Percentiles rank a stretch among this genome's conserved stretches.
phyloP scores from a whole-genome alignment of 306 rosid genomes.

The Gleditsia sinensis region DNA sequence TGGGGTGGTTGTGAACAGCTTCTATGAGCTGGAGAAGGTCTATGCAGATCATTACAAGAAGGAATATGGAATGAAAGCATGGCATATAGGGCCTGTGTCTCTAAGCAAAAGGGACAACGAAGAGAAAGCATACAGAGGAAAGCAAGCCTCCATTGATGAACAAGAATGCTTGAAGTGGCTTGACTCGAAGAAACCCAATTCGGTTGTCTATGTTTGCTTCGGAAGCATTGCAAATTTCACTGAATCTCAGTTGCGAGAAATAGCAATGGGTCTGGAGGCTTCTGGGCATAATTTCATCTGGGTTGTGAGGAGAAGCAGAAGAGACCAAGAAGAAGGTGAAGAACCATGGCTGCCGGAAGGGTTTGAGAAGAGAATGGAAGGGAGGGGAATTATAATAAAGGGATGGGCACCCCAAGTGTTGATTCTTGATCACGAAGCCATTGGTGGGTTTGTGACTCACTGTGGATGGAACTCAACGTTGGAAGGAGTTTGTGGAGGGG shows the following conservation, averaged over 20 bases:
- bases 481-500: conserved; percentile 31
- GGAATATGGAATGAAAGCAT: neutral
- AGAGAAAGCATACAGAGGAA: conserved; percentile 25
- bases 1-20: neutral
- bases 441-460: conserved; percentile 27
- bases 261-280: conserved; percentile 21
- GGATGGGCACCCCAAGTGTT: neutral
- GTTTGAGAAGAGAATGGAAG: neutral
- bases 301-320: neutral
- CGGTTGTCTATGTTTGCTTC: conserved; percentile 27
- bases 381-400: neutral
- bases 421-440: neutral
- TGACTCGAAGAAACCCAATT: conserved; percentile 17
- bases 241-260: conserved; percentile 9
- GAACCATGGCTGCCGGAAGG: conserved; percentile 5
- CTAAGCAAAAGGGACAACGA: neutral
- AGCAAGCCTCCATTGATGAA: conserved; percentile 9
- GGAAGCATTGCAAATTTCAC: conserved; percentile 20
- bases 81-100: neutral
- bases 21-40: neutral
- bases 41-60: neutral
- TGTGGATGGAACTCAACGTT: conserved; percentile 42
- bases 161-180: conserved; percentile 34
- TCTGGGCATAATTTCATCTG: conserved; percentile 19
- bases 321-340: neutral